Evolutionary conservation across 345 rosid genomes (phyloP).

Genomic region (Eucalyptus pumila): DNA sequence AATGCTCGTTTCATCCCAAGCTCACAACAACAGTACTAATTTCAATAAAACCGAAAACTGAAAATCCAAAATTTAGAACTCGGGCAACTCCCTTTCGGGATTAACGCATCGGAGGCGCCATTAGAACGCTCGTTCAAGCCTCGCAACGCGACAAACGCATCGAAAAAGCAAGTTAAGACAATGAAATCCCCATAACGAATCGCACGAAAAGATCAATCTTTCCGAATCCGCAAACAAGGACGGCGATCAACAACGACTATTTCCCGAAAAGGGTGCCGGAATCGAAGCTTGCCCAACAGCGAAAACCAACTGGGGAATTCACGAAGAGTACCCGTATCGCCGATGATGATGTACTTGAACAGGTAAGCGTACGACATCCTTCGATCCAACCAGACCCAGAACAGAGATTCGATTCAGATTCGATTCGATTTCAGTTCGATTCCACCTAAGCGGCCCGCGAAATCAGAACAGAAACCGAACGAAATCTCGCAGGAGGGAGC

Average conservation of each 20-base stretch:
- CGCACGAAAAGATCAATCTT: neutral
- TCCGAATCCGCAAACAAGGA: neutral
- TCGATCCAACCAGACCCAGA: neutral
- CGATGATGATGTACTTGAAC: conserved; percentile 97
- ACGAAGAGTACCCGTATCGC: conserved; percentile 58
- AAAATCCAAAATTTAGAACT: neutral
- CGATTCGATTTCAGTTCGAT: neutral
- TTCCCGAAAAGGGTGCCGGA: neutral
- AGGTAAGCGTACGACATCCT: conserved; percentile 86
- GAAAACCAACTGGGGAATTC: neutral
- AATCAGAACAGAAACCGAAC: neutral
- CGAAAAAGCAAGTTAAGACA: neutral
- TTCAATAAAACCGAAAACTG: neutral
- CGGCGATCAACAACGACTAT: neutral
- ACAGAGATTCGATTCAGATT: neutral
- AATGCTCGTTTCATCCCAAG: neutral
- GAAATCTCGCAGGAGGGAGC: neutral
- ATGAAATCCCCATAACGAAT: neutral
- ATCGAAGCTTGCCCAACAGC: neutral
- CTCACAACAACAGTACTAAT: neutral
- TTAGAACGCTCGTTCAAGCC: neutral
- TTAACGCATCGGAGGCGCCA: neutral
- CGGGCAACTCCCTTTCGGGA: neutral
- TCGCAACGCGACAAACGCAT: neutral
- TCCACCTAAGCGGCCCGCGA: neutral